A percentile compares a stretch with the other conserved stretches of the same genome.
These are phyloP conservation scores for Lodderomyces jiufengensis DNA, from an alignment of 1,139 yeast species.

Conservation along the genomic window DNA sequence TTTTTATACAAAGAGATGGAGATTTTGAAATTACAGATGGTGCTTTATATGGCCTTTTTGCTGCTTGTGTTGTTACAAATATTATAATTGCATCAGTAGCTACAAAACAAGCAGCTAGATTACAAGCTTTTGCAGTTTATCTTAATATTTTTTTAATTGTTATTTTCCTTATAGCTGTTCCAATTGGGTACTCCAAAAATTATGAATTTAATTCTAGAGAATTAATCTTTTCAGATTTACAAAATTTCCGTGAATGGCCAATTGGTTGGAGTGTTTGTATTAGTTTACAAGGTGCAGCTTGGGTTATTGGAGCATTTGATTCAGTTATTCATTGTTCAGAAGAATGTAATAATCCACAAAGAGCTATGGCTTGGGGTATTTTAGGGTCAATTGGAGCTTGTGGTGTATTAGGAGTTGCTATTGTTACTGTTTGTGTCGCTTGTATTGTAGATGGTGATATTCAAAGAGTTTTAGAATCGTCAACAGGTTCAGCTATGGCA, in stretches of 20 bases:
- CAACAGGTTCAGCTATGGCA: slow-evolving; percentile 58
- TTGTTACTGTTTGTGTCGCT: slow-evolving; percentile 52
- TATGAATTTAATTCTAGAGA: slow-evolving; percentile 28
- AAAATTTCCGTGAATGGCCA: slow-evolving; percentile 57
- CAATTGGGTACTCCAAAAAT: slow-evolving; percentile 41
- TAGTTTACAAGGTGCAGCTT: slow-evolving; percentile 63
- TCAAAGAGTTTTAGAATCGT: slow-evolving; percentile 35
- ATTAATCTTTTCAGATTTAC: slow-evolving; percentile 53
- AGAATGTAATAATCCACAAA: slow-evolving; percentile 64
- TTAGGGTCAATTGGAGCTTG: slow-evolving; percentile 49
- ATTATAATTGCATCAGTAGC: slow-evolving; percentile 29
- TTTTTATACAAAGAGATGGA: slow-evolving; percentile 28
- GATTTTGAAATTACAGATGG: slow-evolving; percentile 29
- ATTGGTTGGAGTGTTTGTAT: slow-evolving; percentile 64
- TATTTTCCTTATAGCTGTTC: slow-evolving; percentile 64
- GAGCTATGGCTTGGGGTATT: slow-evolving; percentile 66
- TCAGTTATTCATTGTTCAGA: slow-evolving; percentile 72
- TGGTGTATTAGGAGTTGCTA: slow-evolving; percentile 58
- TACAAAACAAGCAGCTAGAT: slow-evolving; percentile 46
- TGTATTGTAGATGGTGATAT: slow-evolving; percentile 52
- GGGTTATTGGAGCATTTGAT: slow-evolving; percentile 70
- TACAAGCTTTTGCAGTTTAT: slow-evolving; percentile 59
- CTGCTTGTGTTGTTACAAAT: slow-evolving; percentile 28
- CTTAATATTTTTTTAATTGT: slow-evolving; percentile 53
- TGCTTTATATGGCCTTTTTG: slow-evolving; percentile 35